Evolutionary conservation across 2,329 filamentous ascomycete species (phyloP), one percentile per base, ranked within the genome.

Genomic region (Ploettnerulaceae sp.): DNA sequence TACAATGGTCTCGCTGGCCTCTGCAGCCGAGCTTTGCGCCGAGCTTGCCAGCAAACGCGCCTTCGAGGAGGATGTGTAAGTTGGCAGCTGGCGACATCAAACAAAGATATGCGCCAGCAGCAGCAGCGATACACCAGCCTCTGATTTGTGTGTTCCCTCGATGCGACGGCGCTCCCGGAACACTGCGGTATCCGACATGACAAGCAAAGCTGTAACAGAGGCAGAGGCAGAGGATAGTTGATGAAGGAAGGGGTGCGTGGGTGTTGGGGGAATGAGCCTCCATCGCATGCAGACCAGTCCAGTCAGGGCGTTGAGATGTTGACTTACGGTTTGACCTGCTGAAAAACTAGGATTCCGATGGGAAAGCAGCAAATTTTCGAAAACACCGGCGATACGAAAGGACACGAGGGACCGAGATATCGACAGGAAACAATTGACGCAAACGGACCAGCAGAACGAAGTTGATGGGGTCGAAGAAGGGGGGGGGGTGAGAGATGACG

Each of bases 381-480:
- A 57, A 65, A 64, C 56, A 61, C 58, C 57, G 55, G 57, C 60
- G 61, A 61, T 57, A 63, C 57, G 56, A 60, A 63, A 62, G 56
- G 57, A 62, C 60, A 53, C 56, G 50, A 60, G 53, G 57, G 60
- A 58, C 57, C 58, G 57, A 57, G 54, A 59, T 59, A 61, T 62
- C 60, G 58, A 64, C 53, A 61, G 52, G 51, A 62, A 64, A 64
- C 55, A 61, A 61, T 59, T 56, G 60, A 57, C 52, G 58, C 57
- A 60, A 56, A 57, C 42, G 55, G 53, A 53, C 51, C 44, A 48
- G 42, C 46, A 53, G 49, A 54, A 59, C 49, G 47, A 49, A 46
- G 45, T 54, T 49, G 46, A 55, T 51, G 47, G 52, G 49, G 35
- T 47, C 31, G 45, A n/a, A n/a, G n/a, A n/a, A n/a, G n/a, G n/a